Percentiles rank a stretch among this genome's conserved stretches.
These are phyloP conservation scores for Mycena galericulata DNA, from an alignment of 768 basidiomycete genomes.

Conservation along the genomic window DNA sequence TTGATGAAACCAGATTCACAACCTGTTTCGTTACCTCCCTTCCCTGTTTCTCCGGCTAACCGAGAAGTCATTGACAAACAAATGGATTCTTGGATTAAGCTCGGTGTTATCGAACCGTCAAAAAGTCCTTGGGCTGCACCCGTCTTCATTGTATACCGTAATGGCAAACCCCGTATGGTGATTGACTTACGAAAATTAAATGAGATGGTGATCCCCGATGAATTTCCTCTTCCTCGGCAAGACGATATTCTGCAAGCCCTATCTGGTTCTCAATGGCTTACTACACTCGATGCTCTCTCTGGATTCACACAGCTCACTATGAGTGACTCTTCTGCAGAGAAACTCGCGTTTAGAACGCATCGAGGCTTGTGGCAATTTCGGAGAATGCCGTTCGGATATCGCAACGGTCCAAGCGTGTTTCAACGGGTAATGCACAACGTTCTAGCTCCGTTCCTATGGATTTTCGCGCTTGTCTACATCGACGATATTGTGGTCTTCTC, in stretches of 20 bases:
- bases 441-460: conserved; percentile 50
- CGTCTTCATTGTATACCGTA: too few relatives aligned
- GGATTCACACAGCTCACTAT: conserved; percentile 1
- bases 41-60: conserved; percentile 41
- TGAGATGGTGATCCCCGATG: too few relatives aligned
- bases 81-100: conserved; percentile 45
- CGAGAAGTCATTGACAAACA: too few relatives aligned
- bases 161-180: too few relatives aligned
- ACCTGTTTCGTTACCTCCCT: conserved; percentile 44
- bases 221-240: too few relatives aligned
- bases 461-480: conserved; percentile 55
- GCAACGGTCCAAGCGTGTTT: conserved; percentile 53
- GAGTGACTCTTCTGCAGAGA: background rate
- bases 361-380: conserved; percentile 54
- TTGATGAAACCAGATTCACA: conserved; percentile 36
- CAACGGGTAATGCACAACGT: conserved; percentile 55
- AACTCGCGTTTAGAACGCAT: conserved; percentile 53
- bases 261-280: background rate
- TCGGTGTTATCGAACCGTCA: conserved; percentile 53
- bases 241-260: conserved; percentile 41
- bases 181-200: too few relatives aligned
- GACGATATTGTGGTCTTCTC: conserved; percentile 55
- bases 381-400: too few relatives aligned
- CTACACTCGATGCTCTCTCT: conserved; percentile 1
- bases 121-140: conserved; percentile 51